phyloP scores from a whole-genome alignment of 768 basidiomycete species.

The Auriscalpium vulgare region DNA sequence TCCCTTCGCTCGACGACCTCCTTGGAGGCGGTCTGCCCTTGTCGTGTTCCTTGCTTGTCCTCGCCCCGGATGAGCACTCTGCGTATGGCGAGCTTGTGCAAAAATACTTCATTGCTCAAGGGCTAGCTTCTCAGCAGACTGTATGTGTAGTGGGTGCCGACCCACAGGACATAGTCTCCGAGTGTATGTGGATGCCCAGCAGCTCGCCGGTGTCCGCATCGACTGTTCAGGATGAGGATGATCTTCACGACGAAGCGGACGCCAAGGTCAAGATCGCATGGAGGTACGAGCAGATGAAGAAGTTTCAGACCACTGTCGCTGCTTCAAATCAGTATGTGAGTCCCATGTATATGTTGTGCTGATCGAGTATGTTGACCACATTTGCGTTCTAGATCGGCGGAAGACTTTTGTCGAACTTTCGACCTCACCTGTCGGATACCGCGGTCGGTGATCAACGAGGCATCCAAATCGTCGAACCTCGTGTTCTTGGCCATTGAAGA shows the following conservation, averaged over 20 bases:
- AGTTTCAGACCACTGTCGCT: conserved; percentile 79
- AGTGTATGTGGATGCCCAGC: conserved; percentile 74
- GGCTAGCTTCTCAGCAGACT: conserved; percentile 62
- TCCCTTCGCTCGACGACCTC: conserved; percentile 91
- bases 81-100: conserved; percentile 79
- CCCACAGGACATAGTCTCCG: conserved; percentile 49
- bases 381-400: conserved; percentile 33
- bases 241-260: conserved; percentile 28
- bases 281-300: conserved; percentile 92
- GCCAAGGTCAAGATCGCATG: conserved; percentile 91
- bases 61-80: conserved; percentile 83
- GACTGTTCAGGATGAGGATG: conserved; percentile 30
- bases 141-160: conserved; percentile 60
- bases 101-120: conserved; percentile 87
- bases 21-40: conserved; percentile 88
- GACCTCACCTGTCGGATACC: conserved; percentile 66
- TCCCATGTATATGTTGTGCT: conserved; percentile 10
- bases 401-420: conserved; percentile 61
- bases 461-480: conserved; percentile 5
- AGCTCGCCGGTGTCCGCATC: conserved; percentile 12
- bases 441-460: conserved; percentile 30
- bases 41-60: conserved; percentile 60
- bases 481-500: not conserved
- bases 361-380: conserved; percentile 1
- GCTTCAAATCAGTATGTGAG: conserved; percentile 39